Percentiles rank a stretch among this genome's conserved stretches.
These are phyloP conservation scores for Arthrobotrys iridis DNA, from an alignment of 2,329 filamentous ascomycete genomes.

Conservation along the genomic window DNA sequence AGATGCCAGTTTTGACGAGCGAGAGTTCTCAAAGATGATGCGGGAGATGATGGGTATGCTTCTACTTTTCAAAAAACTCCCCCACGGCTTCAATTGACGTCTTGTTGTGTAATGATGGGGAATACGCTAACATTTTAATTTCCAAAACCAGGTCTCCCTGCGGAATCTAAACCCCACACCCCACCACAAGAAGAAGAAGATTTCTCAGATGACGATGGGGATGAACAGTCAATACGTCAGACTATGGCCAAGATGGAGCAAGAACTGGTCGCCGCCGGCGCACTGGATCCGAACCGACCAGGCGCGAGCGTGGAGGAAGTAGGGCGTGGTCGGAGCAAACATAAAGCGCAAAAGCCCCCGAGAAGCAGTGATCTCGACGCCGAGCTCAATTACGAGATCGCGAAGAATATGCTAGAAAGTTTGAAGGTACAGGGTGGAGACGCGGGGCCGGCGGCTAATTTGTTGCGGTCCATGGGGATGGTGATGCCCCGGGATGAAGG, in stretches of 20 bases:
- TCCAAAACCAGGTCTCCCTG: slow-evolving; percentile 32
- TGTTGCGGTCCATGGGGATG: slow-evolving; percentile 86
- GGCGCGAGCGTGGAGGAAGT: slow-evolving; percentile 48
- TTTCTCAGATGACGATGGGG: slow-evolving; percentile 63
- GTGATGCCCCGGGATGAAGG: slow-evolving; percentile 81
- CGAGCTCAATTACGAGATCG: slow-evolving; percentile 84
- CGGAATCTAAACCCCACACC: slow-evolving; percentile 46
- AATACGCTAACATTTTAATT: neutral
- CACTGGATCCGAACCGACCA: slow-evolving; percentile 64
- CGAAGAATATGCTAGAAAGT: slow-evolving; percentile 88
- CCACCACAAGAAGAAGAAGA: slow-evolving; percentile 55
- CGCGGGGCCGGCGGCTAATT: slow-evolving; percentile 85
- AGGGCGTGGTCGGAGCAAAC: slow-evolving; percentile 63
- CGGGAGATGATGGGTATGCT: slow-evolving; percentile 83
- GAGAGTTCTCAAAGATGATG: slow-evolving; percentile 87
- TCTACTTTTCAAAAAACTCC: slow-evolving; percentile 60
- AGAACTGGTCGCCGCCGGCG: slow-evolving; percentile 76
- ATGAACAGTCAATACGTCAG: slow-evolving; percentile 72
- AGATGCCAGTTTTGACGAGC: slow-evolving; percentile 79
- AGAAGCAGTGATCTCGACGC: slow-evolving; percentile 62
- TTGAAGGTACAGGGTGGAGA: slow-evolving; percentile 90
- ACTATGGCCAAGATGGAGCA: slow-evolving; percentile 76
- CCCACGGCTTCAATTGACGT: too few relatives aligned
- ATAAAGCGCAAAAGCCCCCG: slow-evolving; percentile 65
- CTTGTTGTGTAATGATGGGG: neutral